phyloP scores from a whole-genome alignment of 106 monocot genomes.

The Dioscorea alata region DNA sequence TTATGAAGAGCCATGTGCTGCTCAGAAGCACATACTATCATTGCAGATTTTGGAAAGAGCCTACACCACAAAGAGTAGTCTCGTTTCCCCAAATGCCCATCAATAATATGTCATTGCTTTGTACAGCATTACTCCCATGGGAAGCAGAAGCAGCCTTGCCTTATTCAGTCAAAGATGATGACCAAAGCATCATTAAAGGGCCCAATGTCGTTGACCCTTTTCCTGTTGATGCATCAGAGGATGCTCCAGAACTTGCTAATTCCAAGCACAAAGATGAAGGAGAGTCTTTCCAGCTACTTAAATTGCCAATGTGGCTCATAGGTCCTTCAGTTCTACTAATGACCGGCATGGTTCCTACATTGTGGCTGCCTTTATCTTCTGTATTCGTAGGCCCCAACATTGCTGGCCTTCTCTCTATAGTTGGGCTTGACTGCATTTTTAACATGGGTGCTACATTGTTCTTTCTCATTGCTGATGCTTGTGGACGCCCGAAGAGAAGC shows the following conservation, averaged over 20 bases:
- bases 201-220: constrained; percentile 46
- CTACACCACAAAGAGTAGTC: not conserved
- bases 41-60: constrained; percentile 3
- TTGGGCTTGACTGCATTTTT: constrained; percentile 89
- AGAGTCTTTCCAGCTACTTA: constrained; percentile 28
- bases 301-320: constrained; percentile 84
- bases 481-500: constrained; percentile 35
- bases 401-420: constrained; percentile 73
- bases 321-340: constrained; percentile 70
- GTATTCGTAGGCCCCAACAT: constrained; percentile 72
- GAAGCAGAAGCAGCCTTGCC: constrained; percentile 57
- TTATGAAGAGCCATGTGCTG: constrained; percentile 7
- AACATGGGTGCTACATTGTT: constrained; percentile 92
- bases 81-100: not conserved
- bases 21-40: constrained; percentile 7
- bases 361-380: constrained; percentile 79
- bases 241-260: constrained; percentile 32
- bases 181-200: constrained; percentile 31
- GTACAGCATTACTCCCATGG: constrained; percentile 45
- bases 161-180: constrained; percentile 20
- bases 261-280: constrained; percentile 28
- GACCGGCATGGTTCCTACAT: constrained; percentile 79
- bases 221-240: constrained; percentile 17
- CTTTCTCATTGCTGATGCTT: constrained; percentile 90
- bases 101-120: constrained; percentile 23